A percentile compares a stretch with the other conserved stretches of the same genome.
Conservation (phyloP, 2,329 filamentous ascomycete species). For the Rhinocladiella similis region DNA sequence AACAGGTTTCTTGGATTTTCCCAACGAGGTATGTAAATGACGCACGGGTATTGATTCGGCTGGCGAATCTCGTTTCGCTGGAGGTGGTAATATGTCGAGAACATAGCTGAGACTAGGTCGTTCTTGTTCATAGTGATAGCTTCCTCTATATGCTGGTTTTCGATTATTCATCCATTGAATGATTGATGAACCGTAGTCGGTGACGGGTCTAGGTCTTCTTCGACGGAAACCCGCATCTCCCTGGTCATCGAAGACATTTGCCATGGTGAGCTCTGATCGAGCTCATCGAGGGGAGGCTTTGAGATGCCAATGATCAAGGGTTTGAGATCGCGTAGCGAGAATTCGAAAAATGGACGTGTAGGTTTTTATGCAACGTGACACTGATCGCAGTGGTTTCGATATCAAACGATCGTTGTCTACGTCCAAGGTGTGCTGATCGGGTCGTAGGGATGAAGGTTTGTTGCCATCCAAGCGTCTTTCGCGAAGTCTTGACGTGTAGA, state of each 20-base stretch:
- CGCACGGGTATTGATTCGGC: constrained; percentile 91
- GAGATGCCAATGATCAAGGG: too few relatives aligned
- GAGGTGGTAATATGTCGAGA: constrained; percentile 85
- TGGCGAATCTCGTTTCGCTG: constrained; percentile 70
- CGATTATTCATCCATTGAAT: constrained; percentile 89
- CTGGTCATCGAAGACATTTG: constrained; percentile 25
- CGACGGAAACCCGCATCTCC: constrained; percentile 26
- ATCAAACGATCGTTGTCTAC: too few relatives aligned
- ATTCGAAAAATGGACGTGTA: too few relatives aligned
- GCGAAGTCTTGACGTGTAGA: too few relatives aligned
- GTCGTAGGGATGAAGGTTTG: background rate
- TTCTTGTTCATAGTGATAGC: constrained; percentile 73
- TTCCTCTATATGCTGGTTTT: constrained; percentile 71
- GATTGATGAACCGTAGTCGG: constrained; percentile 87
- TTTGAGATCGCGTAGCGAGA: too few relatives aligned
- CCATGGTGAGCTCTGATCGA: constrained; percentile 10
- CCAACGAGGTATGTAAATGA: constrained; percentile 94
- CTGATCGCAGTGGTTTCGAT: too few relatives aligned
- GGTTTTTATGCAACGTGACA: too few relatives aligned
- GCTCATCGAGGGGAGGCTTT: constrained; percentile 4
- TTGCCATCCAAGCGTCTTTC: too few relatives aligned
- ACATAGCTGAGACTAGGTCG: constrained; percentile 87
- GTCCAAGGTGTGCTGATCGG: background rate
- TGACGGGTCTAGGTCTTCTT: constrained; percentile 64
- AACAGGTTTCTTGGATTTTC: constrained; percentile 96